Percentiles rank a stretch among this genome's conserved stretches.
These are phyloP conservation scores for Solanum okadae DNA, from an alignment of 257 asterid genomes.

Conservation along the genomic window DNA sequence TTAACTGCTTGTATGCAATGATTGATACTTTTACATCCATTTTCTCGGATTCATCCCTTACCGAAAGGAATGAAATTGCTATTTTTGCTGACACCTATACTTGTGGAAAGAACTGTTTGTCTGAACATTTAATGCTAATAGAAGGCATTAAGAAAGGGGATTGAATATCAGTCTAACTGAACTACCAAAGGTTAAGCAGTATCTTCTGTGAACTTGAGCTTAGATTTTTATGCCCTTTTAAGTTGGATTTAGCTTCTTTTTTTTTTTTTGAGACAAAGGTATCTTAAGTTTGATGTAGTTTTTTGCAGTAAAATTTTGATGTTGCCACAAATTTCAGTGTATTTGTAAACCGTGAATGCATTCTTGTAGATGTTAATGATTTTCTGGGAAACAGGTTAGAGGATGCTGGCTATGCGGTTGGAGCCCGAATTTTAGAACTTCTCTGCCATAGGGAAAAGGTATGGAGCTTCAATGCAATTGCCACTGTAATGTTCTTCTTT, in stretches of 20 bases:
- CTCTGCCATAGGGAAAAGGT: slow-evolving; percentile 87
- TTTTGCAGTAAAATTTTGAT: background rate
- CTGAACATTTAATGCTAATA: background rate
- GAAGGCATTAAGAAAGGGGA: background rate
- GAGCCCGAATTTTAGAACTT: slow-evolving; percentile 73
- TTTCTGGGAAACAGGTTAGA: slow-evolving; percentile 42
- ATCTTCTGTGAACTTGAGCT: background rate
- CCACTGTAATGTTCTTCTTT: background rate
- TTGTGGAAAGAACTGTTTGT: background rate
- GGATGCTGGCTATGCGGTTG: slow-evolving; percentile 84
- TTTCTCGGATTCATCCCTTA: background rate
- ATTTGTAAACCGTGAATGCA: background rate
- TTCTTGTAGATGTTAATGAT: background rate
- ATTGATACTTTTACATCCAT: background rate
- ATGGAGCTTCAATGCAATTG: background rate
- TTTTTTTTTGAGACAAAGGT: too few relatives aligned
- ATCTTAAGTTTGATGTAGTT: background rate
- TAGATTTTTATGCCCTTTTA: background rate
- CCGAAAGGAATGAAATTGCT: background rate
- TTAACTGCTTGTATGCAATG: background rate
- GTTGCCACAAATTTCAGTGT: background rate
- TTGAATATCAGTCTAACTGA: background rate
- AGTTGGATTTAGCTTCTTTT: background rate
- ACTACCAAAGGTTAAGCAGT: background rate
- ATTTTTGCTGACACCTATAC: background rate